These are phyloP conservation scores for Carex pumila DNA, from an alignment of 176 grass and related monocot species.

Conservation along the genomic window DNA sequence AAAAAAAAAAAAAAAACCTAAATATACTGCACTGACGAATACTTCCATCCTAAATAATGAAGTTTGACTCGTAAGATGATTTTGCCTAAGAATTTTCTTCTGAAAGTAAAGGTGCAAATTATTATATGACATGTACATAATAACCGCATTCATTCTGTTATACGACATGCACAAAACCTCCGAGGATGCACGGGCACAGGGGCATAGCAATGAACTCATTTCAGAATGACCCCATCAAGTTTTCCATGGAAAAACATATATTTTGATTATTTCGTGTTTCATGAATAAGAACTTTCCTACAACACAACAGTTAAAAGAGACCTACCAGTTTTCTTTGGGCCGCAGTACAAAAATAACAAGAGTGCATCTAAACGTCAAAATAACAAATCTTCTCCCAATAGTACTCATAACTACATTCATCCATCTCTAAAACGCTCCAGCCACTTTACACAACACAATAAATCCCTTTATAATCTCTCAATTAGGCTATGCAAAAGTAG, in stretches of 20 bases:
- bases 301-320: background rate
- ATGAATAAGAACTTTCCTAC: constrained; percentile 4
- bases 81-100: no score
- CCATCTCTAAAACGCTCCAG: constrained; percentile 14
- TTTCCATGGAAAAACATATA: background rate
- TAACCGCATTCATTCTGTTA: no score
- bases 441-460: constrained; percentile 12
- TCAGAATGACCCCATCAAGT: background rate
- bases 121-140: no score
- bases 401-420: constrained; percentile 7
- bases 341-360: constrained; percentile 12
- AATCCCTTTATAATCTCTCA: background rate
- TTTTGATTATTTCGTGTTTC: background rate
- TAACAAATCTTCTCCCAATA: constrained; percentile 2
- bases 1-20: no score
- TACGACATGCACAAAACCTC: background rate
- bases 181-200: background rate
- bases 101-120: no score
- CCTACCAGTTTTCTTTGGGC: constrained; percentile 18
- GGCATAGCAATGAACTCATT: background rate
- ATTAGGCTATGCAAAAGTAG: constrained; percentile 11
- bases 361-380: constrained; percentile 23
- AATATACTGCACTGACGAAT: no score
- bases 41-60: no score
- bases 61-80: no score